Evolutionary conservation across 2,329 filamentous ascomycete genomes (phyloP), one percentile per base, ranked within the genome.

Genomic region (Spiromastix sp.): DNA sequence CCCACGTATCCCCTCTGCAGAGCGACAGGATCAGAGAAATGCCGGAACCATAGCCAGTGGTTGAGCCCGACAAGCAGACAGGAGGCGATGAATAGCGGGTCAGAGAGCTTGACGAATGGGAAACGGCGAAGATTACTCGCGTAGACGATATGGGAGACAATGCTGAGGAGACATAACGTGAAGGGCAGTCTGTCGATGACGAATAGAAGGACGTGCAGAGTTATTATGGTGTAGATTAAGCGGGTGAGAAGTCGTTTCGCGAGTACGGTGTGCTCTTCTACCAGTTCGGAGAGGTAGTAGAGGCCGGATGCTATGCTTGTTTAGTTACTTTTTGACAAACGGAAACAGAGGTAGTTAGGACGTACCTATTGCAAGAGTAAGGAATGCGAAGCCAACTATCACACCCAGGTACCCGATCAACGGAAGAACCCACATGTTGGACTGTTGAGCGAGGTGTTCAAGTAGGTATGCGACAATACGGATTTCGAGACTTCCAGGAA

Each of bases 241-340:
- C 77, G 79, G 21, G 74, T 81, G 34, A 98, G 70, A n/a, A 95
- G 67, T 38, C 81, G 84, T 57, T 93, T 93, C 9, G 87, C 83
- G 43, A 93, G 63, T 8, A 96, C 89, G 3, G 89, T 95, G 56
- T 98, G 89, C 60, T 98, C 91, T 64, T 98, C 91, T 42, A 98
- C 91, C 10, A 96, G 78, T 60, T 98, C 91, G 16, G 89, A 95
- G 36, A 98, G 80, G 60, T 98, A 98, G 67, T 98, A 98, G 17
- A 98, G 77, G 24, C 91, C 91, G n/a, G 86, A 95, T 25, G 91
- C 91, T 85, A 51, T 31, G 41, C 30, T 20, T 5, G 22, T n/a
- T 34, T 44, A 38, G 19, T 32, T 32, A 26, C 17, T 9, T 33
- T 26, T 18, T 11, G 21, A 26, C 22, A 22, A 13, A 15, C 26